phyloP scores from a whole-genome alignment of 495 filamentous ascomycete species.

The Symbiotaphrina buchneri region DNA sequence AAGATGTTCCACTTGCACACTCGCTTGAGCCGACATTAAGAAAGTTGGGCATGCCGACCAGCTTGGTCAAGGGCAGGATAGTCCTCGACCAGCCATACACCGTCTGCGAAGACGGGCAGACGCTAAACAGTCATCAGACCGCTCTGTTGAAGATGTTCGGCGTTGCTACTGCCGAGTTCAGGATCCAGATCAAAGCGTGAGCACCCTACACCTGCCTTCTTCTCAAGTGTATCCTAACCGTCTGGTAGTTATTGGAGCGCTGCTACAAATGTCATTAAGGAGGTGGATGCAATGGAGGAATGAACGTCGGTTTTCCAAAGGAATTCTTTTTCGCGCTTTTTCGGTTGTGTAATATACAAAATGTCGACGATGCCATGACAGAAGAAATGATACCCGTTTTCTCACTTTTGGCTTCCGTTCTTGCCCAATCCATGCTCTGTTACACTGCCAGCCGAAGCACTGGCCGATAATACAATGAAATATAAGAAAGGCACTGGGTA shows the following conservation, averaged over 20 bases:
- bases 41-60: constrained; percentile 69
- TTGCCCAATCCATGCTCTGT: too few relatives aligned
- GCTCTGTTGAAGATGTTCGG: constrained; percentile 86
- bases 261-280: constrained; percentile 31
- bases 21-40: constrained; percentile 72
- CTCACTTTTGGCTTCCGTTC: too few relatives aligned
- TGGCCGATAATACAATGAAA: neutral
- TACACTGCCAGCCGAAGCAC: too few relatives aligned
- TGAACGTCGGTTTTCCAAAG: constrained; percentile 5
- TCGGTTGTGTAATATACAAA: constrained; percentile 2
- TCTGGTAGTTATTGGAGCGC: constrained; percentile 33
- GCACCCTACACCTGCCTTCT: constrained; percentile 7
- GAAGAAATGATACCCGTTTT: neutral
- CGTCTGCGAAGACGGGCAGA: constrained; percentile 63
- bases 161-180: constrained; percentile 71
- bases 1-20: constrained; percentile 74
- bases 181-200: constrained; percentile 45
- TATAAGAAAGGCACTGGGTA: neutral
- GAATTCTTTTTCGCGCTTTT: neutral
- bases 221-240: constrained; percentile 5
- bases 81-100: constrained; percentile 49
- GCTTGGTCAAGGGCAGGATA: constrained; percentile 72
- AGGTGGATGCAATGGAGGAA: constrained; percentile 24
- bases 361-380: neutral
- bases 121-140: constrained; percentile 73